Base-by-base conservation (phyloP, 2,329 filamentous ascomycete genomes). In the Sarocladium kiliense region DNA sequence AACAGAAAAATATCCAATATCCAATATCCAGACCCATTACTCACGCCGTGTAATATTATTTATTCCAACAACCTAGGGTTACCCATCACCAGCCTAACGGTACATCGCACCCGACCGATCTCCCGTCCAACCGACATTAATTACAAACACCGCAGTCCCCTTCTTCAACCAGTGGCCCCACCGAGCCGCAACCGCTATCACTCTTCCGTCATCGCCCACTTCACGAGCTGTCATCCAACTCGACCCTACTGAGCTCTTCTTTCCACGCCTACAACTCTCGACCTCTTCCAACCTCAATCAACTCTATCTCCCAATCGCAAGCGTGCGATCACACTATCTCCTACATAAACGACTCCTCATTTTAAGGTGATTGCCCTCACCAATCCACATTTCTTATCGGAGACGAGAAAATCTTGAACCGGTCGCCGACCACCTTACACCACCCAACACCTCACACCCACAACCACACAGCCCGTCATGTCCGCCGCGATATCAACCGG, bases 201-300 rank as follows among this genome's bases (percentile, higher is more conserved):
- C 27, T 23, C 27, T 51, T 21, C 47, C 47, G 47, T 51, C 47
- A 51, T 51, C 44, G n/a, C 44, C 30, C 30, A 32, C 19, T 16
- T 34, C n/a, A 7, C 44, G n/a, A 51, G 16, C 47, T 51, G 47
- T 47, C 30, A 34, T 19, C 47, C 41, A 45, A 32, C 44, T n/a
- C 19, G 3, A 7, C 6, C 23, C 7, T n/a, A 41, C n/a, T n/a
- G n/a, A 19, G 5, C 14, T 18, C 26, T 49, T 19, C 4, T 18
- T 18, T 19, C 14, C 44, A 21, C 3, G 9, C 44, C 41, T 45
- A 3, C 44, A 14, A 18, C 41, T 16, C 16, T n/a, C 41, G 9
- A 21, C 41, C 41, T 16, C 21, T 44, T 39, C 36, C 9, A 10
- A 5, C 36, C 12, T 39, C 36, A 16, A 39, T 39, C 7, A 9